Evolutionary conservation across 2,329 filamentous ascomycete genomes (phyloP), one percentile per base, ranked within the genome.

Genomic region (Penicillium occitanis): DNA sequence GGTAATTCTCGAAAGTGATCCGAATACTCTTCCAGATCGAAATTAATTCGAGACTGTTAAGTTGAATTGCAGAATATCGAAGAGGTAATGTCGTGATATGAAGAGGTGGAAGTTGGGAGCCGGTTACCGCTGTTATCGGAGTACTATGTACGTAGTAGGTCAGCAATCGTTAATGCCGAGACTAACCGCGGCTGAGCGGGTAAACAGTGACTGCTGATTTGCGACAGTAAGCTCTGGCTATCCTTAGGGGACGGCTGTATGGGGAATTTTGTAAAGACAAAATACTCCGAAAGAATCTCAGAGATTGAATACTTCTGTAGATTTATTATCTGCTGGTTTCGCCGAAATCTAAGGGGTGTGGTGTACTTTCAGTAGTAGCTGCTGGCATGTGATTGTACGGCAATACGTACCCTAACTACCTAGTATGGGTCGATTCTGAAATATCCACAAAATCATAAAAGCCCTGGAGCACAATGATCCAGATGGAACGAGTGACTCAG

Each of bases 181-280:
- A 33, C 22, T 66, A 66, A 25, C 65, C 65, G 65, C 65, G 59
- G 50, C 55, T 59, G 42, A 66, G 55, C 67, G 66, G 60, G 61
- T 46, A 60, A 46, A 11, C 25, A 37, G 53, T 14, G 5, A 37
- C 33, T 22, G n/a, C n/a, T 30, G 14, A 22, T 55, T 50, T 50
- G 22, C 19, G 48, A 53, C 22, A 42, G 14, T 46, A 35, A 22
- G 19, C 53, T 35, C 53, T 25, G 11, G 53, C 5, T 37, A 37
- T 57, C 11, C 33, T 40, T 37, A 11, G n/a, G 33, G 5, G 33
- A 57, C 51, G 19, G 30, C 13, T 37, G 33, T 37, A 37, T 11
- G 11, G n/a, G n/a, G 17, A 5, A 57, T 57, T 22, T 8, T 57
- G 3, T 14, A 5, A 22, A 37, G 2, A 2, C 11, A 25, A 30